Conservation (phyloP, 108 stramenopile genomes). For the Cyclotella kingstonii region DNA sequence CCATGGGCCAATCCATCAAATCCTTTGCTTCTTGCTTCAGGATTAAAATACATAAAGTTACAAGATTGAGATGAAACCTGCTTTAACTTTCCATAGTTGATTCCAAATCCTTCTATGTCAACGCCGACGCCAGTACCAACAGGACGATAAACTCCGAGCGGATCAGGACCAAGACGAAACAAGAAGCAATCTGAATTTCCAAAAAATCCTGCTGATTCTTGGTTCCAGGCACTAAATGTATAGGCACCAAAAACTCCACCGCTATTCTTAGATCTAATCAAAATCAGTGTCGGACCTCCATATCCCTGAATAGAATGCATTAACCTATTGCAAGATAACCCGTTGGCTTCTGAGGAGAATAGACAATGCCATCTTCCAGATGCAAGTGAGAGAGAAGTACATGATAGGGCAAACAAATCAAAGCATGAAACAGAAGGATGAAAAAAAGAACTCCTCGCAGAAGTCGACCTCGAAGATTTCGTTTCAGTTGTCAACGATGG, state of each 20-base stretch:
- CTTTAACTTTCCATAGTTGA: slow-evolving; percentile 1
- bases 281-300: slow-evolving; percentile 73
- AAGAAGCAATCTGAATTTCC: slow-evolving; percentile 80
- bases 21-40: slow-evolving; percentile 61
- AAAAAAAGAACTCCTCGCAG: slow-evolving; percentile 11
- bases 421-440: slow-evolving; percentile 11
- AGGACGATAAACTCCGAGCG: slow-evolving; percentile 65
- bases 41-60: slow-evolving; percentile 81
- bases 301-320: slow-evolving; percentile 74
- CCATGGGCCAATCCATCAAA: slow-evolving; percentile 82
- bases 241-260: slow-evolving; percentile 63
- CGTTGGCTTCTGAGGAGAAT: slow-evolving; percentile 78
- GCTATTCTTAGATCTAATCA: slow-evolving; percentile 51
- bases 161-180: slow-evolving; percentile 47
- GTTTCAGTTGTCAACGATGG: slow-evolving; percentile 37
- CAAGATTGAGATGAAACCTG: slow-evolving; percentile 10
- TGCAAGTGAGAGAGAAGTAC: slow-evolving; percentile 32
- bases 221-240: slow-evolving; percentile 68
- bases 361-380: slow-evolving; percentile 59
- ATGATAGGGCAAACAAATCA: slow-evolving; percentile 31
- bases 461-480: slow-evolving; percentile 3
- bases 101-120: slow-evolving; percentile 6
- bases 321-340: slow-evolving; percentile 76
- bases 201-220: slow-evolving; percentile 76
- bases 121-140: slow-evolving; percentile 38